phyloP scores from a whole-genome alignment of 345 rosid species.

The Citrus glauca region DNA sequence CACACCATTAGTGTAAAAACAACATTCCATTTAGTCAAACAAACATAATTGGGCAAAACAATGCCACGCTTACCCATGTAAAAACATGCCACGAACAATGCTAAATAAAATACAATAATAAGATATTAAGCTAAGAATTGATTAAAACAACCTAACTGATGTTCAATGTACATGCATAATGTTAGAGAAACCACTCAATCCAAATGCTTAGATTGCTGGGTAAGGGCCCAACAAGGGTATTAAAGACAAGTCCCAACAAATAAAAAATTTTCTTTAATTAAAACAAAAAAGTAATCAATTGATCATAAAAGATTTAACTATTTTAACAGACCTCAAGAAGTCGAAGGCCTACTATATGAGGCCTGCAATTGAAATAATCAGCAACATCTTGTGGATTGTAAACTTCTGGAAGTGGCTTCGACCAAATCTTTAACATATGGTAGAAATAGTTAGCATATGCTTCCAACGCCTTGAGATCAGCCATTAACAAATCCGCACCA shows the following conservation, averaged over 20 bases:
- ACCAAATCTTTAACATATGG: conserved; percentile 64
- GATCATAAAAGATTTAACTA: not conserved
- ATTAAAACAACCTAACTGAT: not conserved
- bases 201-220: not conserved
- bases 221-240: not conserved
- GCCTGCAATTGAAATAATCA: conserved; percentile 84
- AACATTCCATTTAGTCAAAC: not conserved
- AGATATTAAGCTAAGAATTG: not conserved
- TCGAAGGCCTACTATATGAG: conserved; percentile 79
- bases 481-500: conserved; percentile 82
- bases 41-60: not conserved
- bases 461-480: conserved; percentile 89
- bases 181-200: not conserved
- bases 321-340: conserved; percentile 67
- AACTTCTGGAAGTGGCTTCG: conserved; percentile 86
- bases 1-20: not conserved
- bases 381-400: conserved; percentile 70
- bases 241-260: not conserved
- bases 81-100: not conserved
- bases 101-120: not conserved
- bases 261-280: not conserved
- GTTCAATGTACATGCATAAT: conserved; percentile 1
- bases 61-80: not conserved
- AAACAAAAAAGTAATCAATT: not conserved
- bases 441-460: conserved; percentile 66